Base-by-base conservation (phyloP, 1,139 yeast species). In the Candida pseudocylindracea region DNA sequence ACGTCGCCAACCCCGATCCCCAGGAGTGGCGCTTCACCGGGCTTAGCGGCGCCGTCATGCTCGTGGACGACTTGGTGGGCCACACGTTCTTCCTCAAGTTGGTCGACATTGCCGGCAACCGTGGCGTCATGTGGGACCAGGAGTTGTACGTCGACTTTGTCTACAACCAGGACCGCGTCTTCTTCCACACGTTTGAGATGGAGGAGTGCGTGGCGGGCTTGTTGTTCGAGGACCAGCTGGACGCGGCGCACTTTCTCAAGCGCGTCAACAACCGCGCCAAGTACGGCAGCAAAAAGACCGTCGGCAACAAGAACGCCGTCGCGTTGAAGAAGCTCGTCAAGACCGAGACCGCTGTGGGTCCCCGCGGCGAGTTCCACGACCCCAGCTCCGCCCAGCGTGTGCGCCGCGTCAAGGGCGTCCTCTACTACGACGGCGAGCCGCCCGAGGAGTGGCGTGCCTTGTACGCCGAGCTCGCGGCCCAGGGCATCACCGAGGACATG, bases 71-170 rank as follows among this genome's bases (percentile, higher is more conserved):
- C 53, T 55, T 78, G 15, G 94, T 88, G 8, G 96, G 98, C 3
- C 88, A 85, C 51, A 81, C 95, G 0, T 85, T 78, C 48, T 88
- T 83, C 50, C 60, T 88, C 34, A 88, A 88, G 49, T 49, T 88
- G 36, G 92, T 88, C 9, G 98, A 88, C 45, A 69, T 88, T 30
- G 49, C 60, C 30, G 93, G 93, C 9, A 67, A 69, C 39, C 59
- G 79, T 30, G 96, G 96, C 12, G 93, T 88, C 1, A 41, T 88
- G 1, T 88, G 98, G 98, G 98, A 88, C 50, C 98, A 88, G 50
- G 98, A 88, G 50, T 53, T 88, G 32, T 88, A 80, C 47, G 73
- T 81, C 8, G 76, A 79, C 44, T 83, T 88, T 49, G 75, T 73
- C 41, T 88, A 88, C 52, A 68, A 78, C 48, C 96, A 88, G 51